Evolutionary conservation across 305 asterid genomes (phyloP).

Genomic region (Fraxinus xanthoxyloides): DNA sequence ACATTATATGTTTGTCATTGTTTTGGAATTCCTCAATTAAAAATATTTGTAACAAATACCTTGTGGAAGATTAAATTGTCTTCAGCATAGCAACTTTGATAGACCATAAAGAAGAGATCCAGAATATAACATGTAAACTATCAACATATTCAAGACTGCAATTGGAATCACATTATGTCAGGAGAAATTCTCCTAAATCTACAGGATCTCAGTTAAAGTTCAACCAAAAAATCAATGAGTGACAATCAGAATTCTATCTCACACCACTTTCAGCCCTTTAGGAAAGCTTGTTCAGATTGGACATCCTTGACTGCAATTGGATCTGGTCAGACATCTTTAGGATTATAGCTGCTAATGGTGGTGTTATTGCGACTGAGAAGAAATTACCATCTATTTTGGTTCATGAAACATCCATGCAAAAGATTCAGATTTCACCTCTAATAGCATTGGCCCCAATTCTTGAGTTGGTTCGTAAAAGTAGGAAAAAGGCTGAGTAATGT

Average conservation of each 20-base stretch:
- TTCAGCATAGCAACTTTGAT: background rate
- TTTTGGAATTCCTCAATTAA: background rate
- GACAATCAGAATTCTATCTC: background rate
- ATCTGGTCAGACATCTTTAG: constrained; percentile 92
- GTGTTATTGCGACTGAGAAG: constrained; percentile 91
- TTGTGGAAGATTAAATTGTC: background rate
- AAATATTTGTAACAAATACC: background rate
- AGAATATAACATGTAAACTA: background rate
- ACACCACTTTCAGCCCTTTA: background rate
- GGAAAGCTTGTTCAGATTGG: constrained; percentile 98
- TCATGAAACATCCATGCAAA: constrained; percentile 91
- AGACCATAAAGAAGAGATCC: background rate
- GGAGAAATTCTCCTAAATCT: background rate
- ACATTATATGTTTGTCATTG: background rate
- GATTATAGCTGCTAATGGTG: constrained; percentile 99
- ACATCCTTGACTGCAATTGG: constrained; percentile 93
- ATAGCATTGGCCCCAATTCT: constrained; percentile 99
- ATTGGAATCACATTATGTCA: background rate
- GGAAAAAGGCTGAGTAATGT: constrained; percentile 96
- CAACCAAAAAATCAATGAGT: background rate
- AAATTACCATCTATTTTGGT: constrained; percentile 90
- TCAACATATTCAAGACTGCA: background rate
- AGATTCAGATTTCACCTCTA: constrained; percentile 82
- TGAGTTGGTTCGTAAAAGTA: constrained; percentile 95
- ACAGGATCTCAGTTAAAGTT: background rate